A percentile compares a stretch with the other conserved stretches of the same genome.
Evolutionary conservation across 768 basidiomycete species (phyloP).

Genomic region (Coprinopsis cinerea): DNA sequence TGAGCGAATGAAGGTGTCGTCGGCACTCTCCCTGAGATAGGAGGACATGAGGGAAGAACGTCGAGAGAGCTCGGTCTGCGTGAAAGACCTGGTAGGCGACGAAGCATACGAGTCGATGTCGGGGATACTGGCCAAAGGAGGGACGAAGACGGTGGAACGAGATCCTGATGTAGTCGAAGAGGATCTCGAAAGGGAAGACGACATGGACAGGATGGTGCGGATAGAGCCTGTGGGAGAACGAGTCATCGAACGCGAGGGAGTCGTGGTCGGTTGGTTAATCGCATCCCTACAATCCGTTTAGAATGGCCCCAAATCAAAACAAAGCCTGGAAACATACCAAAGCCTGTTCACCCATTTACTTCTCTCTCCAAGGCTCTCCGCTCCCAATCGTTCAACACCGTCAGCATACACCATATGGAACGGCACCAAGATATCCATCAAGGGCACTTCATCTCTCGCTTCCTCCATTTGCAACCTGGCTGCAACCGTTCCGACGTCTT

Average conservation of each 20-base stretch:
- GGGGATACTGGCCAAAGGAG: conserved; percentile 63
- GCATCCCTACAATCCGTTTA: conserved; percentile 54
- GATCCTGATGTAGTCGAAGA: conserved; percentile 46
- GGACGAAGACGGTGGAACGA: conserved; percentile 71
- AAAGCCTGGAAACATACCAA: conserved; percentile 45
- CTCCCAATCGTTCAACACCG: conserved; percentile 81
- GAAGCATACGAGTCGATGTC: conserved; percentile 54
- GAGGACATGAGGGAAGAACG: conserved; percentile 46
- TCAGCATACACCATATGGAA: conserved; percentile 90
- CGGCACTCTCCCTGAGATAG: conserved; percentile 61
- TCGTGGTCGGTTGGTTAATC: conserved; percentile 52
- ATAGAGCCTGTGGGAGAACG: conserved; percentile 55
- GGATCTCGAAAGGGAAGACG: conserved; percentile 6
- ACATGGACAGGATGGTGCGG: conserved; percentile 58
- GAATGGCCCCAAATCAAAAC: neutral
- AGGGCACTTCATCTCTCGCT: conserved; percentile 33
- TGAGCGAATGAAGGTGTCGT: conserved; percentile 65
- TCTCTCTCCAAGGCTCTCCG: conserved; percentile 82
- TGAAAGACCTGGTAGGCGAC: conserved; percentile 23
- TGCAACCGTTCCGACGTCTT: conserved; percentile 84
- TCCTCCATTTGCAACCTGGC: conserved; percentile 56
- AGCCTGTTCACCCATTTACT: conserved; percentile 90
- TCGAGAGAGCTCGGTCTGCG: conserved; percentile 28
- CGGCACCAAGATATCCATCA: conserved; percentile 76
- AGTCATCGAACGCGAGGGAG: conserved; percentile 40